Conservation (phyloP, 202 grass and related monocot genomes). For the Carex sylvatica region DNA sequence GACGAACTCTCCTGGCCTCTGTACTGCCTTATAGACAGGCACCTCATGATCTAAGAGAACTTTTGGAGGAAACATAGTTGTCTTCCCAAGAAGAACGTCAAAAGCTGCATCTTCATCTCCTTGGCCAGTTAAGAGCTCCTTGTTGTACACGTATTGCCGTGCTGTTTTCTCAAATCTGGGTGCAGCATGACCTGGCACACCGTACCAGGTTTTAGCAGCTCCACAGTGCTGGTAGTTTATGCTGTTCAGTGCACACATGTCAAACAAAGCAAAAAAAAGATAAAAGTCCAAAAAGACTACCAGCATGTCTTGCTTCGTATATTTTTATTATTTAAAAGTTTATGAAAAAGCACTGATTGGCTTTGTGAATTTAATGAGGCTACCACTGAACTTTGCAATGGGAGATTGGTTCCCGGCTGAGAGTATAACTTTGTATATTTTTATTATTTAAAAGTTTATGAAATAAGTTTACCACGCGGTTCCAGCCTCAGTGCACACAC, state of each 20-base stretch:
- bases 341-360: too few species aligned
- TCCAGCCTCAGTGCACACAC: too few species aligned
- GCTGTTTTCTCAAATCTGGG: constrained; percentile 72
- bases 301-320: background rate
- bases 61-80: constrained; percentile 97
- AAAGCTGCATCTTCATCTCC: constrained; percentile 73
- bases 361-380: too few species aligned
- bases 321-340: too few species aligned
- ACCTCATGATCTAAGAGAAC: constrained; percentile 70
- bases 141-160: constrained; percentile 69
- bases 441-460: too few species aligned
- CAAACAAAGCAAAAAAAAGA: constrained; percentile 7
- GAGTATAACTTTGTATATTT: too few species aligned
- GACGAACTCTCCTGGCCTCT: constrained; percentile 92
- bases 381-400: too few species aligned
- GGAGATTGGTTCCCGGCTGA: too few species aligned
- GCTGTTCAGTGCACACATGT: constrained; percentile 41
- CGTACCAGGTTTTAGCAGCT: constrained; percentile 96
- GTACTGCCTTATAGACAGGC: constrained; percentile 90
- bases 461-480: too few species aligned
- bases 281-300: background rate
- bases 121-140: constrained; percentile 71
- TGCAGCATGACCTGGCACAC: constrained; percentile 80
- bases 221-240: constrained; percentile 99
- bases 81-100: constrained; percentile 89